phyloP scores from a whole-genome alignment of 768 basidiomycete species.

The Leccinellum rugosiceps region DNA sequence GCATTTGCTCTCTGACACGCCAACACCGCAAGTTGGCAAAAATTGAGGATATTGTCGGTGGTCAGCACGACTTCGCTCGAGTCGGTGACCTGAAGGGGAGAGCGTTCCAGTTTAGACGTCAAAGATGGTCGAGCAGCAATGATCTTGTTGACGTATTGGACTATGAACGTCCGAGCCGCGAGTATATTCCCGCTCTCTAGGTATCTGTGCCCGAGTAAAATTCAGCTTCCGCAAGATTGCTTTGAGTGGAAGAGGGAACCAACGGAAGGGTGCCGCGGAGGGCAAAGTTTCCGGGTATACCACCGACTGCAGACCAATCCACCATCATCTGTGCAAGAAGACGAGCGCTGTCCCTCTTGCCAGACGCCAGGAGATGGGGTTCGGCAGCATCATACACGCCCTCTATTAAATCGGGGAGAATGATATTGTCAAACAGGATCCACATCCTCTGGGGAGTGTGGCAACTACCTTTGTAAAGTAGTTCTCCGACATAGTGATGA shows the following conservation, averaged over 20 bases:
- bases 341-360: slow-evolving; percentile 85
- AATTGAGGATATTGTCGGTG: slow-evolving; percentile 76
- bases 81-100: slow-evolving; percentile 43
- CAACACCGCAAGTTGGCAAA: slow-evolving; percentile 82
- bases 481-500: slow-evolving; percentile 87
- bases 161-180: slow-evolving; percentile 90
- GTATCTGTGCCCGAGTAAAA: slow-evolving; percentile 44
- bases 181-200: slow-evolving; percentile 85
- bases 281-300: slow-evolving; percentile 69
- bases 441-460: background rate
- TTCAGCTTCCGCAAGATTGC: slow-evolving; percentile 1
- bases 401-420: slow-evolving; percentile 44
- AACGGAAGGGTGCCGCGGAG: slow-evolving; percentile 84
- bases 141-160: slow-evolving; percentile 67
- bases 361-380: slow-evolving; percentile 77
- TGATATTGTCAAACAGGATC: slow-evolving; percentile 1
- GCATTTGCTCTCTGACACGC: slow-evolving; percentile 87
- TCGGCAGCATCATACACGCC: slow-evolving; percentile 74
- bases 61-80: slow-evolving; percentile 71
- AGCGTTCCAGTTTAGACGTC: slow-evolving; percentile 38
- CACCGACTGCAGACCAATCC: slow-evolving; percentile 65
- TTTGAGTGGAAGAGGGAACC: slow-evolving; percentile 11
- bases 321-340: slow-evolving; percentile 83
- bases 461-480: slow-evolving; percentile 73
- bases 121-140: slow-evolving; percentile 44